phyloP scores from a whole-genome alignment of 495 filamentous ascomycete species.

The Hypoxylon rickii region DNA sequence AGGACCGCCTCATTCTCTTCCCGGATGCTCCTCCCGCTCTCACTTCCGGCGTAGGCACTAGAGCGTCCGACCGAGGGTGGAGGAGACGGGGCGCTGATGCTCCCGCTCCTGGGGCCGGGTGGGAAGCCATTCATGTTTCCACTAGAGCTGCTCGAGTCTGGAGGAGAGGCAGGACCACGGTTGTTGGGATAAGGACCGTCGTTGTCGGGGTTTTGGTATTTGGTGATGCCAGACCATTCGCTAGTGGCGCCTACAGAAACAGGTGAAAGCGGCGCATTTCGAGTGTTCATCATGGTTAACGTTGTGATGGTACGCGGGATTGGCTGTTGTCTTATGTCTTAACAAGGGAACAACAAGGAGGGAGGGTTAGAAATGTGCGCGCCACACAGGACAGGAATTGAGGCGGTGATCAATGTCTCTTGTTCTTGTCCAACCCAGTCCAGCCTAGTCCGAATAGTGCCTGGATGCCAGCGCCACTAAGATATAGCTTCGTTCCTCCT shows the following conservation, averaged over 20 bases:
- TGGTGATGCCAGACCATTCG: constrained; percentile 83
- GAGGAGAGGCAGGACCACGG: constrained; percentile 70
- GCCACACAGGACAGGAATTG: constrained; percentile 34
- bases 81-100: constrained; percentile 72
- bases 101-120: constrained; percentile 53
- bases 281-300: constrained; percentile 50
- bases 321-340: constrained; percentile 13
- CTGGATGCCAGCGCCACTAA: too few species aligned
- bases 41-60: constrained; percentile 65
- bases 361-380: constrained; percentile 26
- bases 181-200: constrained; percentile 59
- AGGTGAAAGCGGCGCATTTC: constrained; percentile 75
- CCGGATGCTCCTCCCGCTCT: constrained; percentile 57
- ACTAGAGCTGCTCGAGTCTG: constrained; percentile 67
- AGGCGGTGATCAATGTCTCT: constrained; percentile 29
- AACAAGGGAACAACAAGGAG: constrained; percentile 20
- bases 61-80: constrained; percentile 85
- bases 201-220: constrained; percentile 63
- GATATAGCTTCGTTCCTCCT: background rate
- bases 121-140: constrained; percentile 63
- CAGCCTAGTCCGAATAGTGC: constrained; percentile 15
- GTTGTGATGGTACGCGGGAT: constrained; percentile 29
- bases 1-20: constrained; percentile 59
- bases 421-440: constrained; percentile 15
- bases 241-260: constrained; percentile 78